Evolutionary conservation across 2,329 filamentous ascomycete genomes (phyloP), one percentile per base, ranked within the genome.

Genomic region (Dryadomyces quercus-mongolicae): DNA sequence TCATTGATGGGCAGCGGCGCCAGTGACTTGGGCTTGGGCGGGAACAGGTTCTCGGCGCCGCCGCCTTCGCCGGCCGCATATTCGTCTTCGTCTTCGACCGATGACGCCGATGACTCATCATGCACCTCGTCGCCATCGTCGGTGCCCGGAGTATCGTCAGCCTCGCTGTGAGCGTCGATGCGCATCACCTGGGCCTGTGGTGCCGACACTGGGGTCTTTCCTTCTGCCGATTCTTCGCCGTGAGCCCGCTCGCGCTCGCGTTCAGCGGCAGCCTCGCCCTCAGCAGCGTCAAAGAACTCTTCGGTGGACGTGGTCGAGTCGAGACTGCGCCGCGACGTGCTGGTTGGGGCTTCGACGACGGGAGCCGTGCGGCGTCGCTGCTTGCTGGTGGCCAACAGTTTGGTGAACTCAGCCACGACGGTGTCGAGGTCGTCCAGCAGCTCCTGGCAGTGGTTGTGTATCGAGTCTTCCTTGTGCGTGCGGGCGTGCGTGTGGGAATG

Each of bases 251-350:
- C 49, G 0, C 46, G 31, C 22, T 40, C 21, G 16, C 79, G 83
- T 63, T 86, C 83, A 1, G 93, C 83, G 0, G 93, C 93, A 0
- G 47, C 44, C 22, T 46, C 21, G 16, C 79, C 84, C 63, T 86
- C 83, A 1, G 93, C 83, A 0, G 93, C 93, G 66, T 98, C 93
- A 62, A 96, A 98, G 70, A 97, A 98, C 65, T 97, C 92, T 55
- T 95, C 88, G 2, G 36, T 40, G 10, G 80, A 80, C 1, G 87
- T 85, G 21, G 84, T 77, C 0, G 90, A 95, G 58, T 95, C 91
- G 53, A 94, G 80, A 63, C 90, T 95, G 63, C 78, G 74, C 42
- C 77, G 71, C 9, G 73, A 70, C 0, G 66, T 65, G 2, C 15
- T 21, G 80, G 69, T 43, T 89, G 81, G 52, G 89, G 78, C 36